Evolutionary conservation across 179 eudicot species (phyloP).

Genomic region (Actinidia chinensis): DNA sequence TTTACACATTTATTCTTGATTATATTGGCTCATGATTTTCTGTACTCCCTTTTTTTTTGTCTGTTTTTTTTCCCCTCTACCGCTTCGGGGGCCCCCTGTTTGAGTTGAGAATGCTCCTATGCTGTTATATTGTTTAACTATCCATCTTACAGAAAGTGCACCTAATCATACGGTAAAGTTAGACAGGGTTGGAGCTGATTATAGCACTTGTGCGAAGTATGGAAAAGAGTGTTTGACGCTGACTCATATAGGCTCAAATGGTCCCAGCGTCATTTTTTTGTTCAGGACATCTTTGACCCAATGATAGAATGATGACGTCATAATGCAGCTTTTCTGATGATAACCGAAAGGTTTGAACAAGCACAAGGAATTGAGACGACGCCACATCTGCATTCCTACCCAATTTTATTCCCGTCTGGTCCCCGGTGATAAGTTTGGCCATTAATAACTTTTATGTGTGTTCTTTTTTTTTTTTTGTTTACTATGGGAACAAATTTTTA

Average conservation of each 20-base stretch:
- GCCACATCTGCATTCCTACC: constrained; percentile 94
- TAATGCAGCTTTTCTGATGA: constrained; percentile 96
- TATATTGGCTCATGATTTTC: neutral
- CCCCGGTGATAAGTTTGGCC: constrained; percentile 62
- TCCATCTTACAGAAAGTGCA: constrained; percentile 49
- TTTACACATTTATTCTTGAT: neutral
- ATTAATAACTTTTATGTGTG: neutral
- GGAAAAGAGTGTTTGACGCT: constrained; percentile 98
- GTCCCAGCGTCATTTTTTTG: constrained; percentile 98
- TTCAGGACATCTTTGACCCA: constrained; percentile 90
- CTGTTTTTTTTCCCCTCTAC: neutral
- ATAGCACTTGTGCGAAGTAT: constrained; percentile 92
- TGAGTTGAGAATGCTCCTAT: neutral
- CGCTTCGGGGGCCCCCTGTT: neutral
- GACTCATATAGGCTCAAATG: constrained; percentile 96
- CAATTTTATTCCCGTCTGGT: constrained; percentile 91
- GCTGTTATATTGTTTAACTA: neutral
- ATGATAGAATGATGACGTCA: constrained; percentile 98
- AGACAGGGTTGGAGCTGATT: constrained; percentile 96
- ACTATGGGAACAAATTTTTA: constrained; percentile 9
- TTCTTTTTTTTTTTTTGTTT: neutral
- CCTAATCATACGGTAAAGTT: constrained; percentile 97
- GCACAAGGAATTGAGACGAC: constrained; percentile 95
- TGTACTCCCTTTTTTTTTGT: neutral
- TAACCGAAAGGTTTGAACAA: constrained; percentile 96